These are phyloP conservation scores for Bryum argenteum DNA, from an alignment of 225 moss, liverwort and hornwort species.

Conservation along the genomic window DNA sequence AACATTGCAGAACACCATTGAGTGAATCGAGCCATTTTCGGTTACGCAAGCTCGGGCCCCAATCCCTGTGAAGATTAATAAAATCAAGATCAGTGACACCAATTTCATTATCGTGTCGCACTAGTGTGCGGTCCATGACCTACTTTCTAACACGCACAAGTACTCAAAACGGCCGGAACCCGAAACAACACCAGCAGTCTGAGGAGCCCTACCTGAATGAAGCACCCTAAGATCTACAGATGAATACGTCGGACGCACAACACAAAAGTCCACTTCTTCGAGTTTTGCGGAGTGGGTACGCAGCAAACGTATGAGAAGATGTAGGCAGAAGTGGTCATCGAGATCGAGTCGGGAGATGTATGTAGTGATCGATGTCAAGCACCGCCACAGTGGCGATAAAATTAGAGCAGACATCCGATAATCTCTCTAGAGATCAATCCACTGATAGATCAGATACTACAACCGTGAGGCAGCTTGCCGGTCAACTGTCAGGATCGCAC, in stretches of 20 bases:
- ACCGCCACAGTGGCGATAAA: not conserved
- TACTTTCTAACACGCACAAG: too few species aligned
- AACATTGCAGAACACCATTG: conserved; percentile 11
- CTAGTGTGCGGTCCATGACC: too few species aligned
- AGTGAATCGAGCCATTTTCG: conserved; percentile 25
- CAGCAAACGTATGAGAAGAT: too few species aligned
- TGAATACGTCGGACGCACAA: too few species aligned
- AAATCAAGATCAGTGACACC: not conserved
- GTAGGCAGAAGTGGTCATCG: not conserved
- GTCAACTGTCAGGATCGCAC: not conserved
- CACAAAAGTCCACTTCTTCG: not conserved
- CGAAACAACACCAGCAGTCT: too few species aligned
- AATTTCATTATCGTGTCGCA: too few species aligned
- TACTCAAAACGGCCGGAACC: too few species aligned
- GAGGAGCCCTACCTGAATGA: not conserved
- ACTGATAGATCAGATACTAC: not conserved
- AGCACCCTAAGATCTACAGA: not conserved
- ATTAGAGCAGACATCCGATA: not conserved
- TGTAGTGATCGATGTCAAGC: not conserved
- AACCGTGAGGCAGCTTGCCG: not conserved
- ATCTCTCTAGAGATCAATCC: not conserved
- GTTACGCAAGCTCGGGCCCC: not conserved
- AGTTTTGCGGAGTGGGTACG: too few species aligned
- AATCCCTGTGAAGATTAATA: not conserved
- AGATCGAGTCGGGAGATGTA: not conserved